phyloP scores from a whole-genome alignment of 345 rosid species.

The Salix arbutifolia region DNA sequence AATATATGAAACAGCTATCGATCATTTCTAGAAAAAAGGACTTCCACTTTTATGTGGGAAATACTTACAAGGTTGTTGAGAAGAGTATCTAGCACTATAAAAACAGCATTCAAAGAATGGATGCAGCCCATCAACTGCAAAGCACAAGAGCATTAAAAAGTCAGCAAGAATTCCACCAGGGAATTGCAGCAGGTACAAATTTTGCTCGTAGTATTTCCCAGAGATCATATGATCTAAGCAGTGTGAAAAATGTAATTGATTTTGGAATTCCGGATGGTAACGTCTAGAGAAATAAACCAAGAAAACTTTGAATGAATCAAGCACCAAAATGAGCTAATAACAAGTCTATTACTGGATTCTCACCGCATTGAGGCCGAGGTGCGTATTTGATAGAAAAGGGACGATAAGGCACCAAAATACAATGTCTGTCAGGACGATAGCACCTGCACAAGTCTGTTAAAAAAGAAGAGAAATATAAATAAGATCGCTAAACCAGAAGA shows the following conservation, averaged over 20 bases:
- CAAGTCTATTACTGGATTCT: slow-evolving; percentile 5
- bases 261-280: neutral
- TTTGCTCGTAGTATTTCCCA: neutral
- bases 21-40: neutral
- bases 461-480: neutral
- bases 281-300: neutral
- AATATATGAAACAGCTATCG: too few species aligned
- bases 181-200: neutral
- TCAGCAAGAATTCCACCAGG: neutral
- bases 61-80: slow-evolving; percentile 72
- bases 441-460: slow-evolving; percentile 71
- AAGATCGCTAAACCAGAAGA: slow-evolving; percentile 6
- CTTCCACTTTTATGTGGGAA: neutral
- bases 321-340: neutral
- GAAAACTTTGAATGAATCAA: neutral
- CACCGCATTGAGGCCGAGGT: slow-evolving; percentile 59
- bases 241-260: neutral
- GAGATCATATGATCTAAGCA: neutral
- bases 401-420: slow-evolving; percentile 71
- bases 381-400: slow-evolving; percentile 60
- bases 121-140: slow-evolving; percentile 79
- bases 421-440: slow-evolving; percentile 67
- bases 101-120: slow-evolving; percentile 62
- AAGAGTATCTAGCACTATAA: slow-evolving; percentile 57
- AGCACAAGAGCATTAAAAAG: neutral